Evolutionary conservation across 177 flowering plant species (phyloP), one percentile per base, ranked within the genome.

Genomic region (Vitis hybrid): DNA sequence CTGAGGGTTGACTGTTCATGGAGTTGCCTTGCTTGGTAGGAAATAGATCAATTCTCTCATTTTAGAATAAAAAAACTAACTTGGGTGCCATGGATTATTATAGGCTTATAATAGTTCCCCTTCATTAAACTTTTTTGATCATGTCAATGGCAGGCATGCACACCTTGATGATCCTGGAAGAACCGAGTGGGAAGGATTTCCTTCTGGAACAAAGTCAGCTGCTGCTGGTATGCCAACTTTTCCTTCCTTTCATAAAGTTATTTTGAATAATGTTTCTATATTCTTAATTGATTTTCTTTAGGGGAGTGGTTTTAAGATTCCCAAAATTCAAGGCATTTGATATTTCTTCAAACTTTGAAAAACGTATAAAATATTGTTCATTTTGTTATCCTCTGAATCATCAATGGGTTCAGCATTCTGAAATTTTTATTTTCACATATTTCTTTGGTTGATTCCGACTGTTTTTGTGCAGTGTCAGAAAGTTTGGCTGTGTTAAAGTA

Each of bases 111-210:
- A 41, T 1, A 57, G 24, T 9, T 41, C 10, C 56, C 2, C 48
- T 10, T 18, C 24, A 30, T 61, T 68, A 10, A 60, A 48, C 17
- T 49, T 17, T 59, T 30, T 60, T 68, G 32, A 56, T 5, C 13
- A 21, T 62, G 59, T 68, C 57, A 60, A 17, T 77, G 61, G 60
- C 81, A 96, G 99, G 75, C 98, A 96, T 80, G 86, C 82, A 24
- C 99, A 96, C 78, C 93, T 96, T 64, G 97, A 96, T 85, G 99
- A 96, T 72, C 99, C 99, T 63, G 99, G 99, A 79, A 92, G 89
- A 79, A 55, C 79, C 32, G 99, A 93, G 69, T 96, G 99, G 99
- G 99, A 96, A 83, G 99, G 98, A 68, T 96, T 96, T 81, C 83
- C 87, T 62, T 84, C 98, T 2, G 99, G 99, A 63, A 96, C 98